Evolutionary conservation across 805 yeast species (phyloP), one percentile per base, ranked within the genome.

Genomic region (Yarrowia divulgata): DNA sequence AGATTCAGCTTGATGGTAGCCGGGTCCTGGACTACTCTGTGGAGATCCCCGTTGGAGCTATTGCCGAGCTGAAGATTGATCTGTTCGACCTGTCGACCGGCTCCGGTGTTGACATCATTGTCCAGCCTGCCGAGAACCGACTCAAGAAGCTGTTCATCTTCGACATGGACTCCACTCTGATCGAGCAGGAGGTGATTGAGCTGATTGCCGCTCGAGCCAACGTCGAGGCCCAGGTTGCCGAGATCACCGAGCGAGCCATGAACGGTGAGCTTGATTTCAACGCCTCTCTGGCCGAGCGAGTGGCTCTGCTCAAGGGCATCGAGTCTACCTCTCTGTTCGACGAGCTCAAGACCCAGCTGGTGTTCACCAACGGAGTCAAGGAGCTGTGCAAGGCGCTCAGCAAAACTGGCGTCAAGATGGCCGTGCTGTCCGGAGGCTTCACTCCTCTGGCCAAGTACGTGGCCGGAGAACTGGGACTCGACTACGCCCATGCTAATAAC

Each of bases 151-250:
- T 95, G 63, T 88, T 91, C 71, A 91, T 96, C 12, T 95, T 95
- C 76, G 99, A 95, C 75, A 95, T 95, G 99, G 99, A 95, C 81
- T 93, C 98, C 0, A 95, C 99, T 0, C 81, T 95, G 76, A 95
- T 95, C 72, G 88, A 90, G 77, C 98, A 95, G 79, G 99, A 95
- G 79, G 98, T 95, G 48, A 95, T 95, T 73, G 99, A 95, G 76
- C 79, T 95, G 76, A 94, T 95, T 73, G 99, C 99, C 2, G 92
- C 92, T 0, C 89, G 91, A 74, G 98, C 97, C n/a, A 84, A 85
- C 73, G 97, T 95, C 42, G 97, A 95, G 75, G 87, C 84, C 7
- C 83, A 91, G 77, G 99, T 95, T 8, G 90, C 94, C 6, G 90
- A 84, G 39, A 93, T 95, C 74, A 95, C 99, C 1, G 91, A 90